phyloP scores from a whole-genome alignment of 352 stramenopile species.

The Phytophthora vignae region DNA sequence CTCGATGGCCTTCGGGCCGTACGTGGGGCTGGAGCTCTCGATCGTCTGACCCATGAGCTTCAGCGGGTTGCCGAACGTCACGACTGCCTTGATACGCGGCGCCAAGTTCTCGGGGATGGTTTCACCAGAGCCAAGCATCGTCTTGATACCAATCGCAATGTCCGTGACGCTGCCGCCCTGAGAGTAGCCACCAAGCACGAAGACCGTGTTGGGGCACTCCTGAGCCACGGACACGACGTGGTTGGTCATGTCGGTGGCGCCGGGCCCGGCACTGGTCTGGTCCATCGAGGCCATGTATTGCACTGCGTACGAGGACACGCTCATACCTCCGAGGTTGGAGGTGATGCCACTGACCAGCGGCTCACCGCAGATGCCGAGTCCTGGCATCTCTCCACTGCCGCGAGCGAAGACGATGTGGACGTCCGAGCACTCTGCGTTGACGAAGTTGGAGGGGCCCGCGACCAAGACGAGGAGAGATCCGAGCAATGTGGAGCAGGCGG shows the following conservation, averaged over 20 bases:
- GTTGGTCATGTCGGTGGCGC: constrained; percentile 29
- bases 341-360: constrained; percentile 43
- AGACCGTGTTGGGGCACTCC: too few species aligned
- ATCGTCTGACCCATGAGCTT: constrained; percentile 41
- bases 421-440: constrained; percentile 31
- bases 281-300: constrained; percentile 35
- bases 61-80: constrained; percentile 49
- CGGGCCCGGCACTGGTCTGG: constrained; percentile 21
- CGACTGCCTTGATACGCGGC: constrained; percentile 31
- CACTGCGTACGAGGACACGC: constrained; percentile 44
- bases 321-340: constrained; percentile 39
- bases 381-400: constrained; percentile 35
- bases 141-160: constrained; percentile 42
- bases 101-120: constrained; percentile 34
- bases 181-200: constrained; percentile 5
- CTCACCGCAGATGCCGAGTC: constrained; percentile 40
- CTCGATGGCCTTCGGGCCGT: constrained; percentile 40
- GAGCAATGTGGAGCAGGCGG: constrained; percentile 5
- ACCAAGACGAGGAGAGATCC: constrained; percentile 17
- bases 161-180: constrained; percentile 44
- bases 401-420: constrained; percentile 32
- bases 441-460: not conserved
- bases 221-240: too few species aligned
- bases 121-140: constrained; percentile 29
- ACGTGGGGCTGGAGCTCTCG: constrained; percentile 30